Conservation (phyloP, 345 rosid genomes). For the Citropsis articulata region DNA sequence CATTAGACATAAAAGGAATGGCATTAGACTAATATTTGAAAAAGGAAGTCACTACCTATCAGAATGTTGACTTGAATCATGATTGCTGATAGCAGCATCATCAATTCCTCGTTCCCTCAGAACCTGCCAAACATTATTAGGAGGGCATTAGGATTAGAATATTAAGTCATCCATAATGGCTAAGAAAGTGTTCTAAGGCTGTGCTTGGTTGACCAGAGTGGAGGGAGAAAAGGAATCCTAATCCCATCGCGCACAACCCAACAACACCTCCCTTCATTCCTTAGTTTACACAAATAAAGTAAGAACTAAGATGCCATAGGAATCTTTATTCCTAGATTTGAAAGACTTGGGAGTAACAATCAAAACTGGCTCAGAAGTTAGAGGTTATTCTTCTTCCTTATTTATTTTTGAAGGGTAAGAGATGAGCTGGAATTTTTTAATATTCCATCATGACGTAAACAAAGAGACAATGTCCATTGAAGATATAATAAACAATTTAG, state of each 20-base stretch:
- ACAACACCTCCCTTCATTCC: too few species aligned
- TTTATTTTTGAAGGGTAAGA: not conserved
- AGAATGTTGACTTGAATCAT: conserved; percentile 37
- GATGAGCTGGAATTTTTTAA: not conserved
- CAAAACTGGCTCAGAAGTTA: not conserved
- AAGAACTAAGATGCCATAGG: too few species aligned
- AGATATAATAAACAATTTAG: not conserved
- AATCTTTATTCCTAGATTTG: too few species aligned
- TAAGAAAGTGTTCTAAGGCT: not conserved
- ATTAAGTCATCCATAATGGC: not conserved
- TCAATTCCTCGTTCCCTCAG: conserved; percentile 69
- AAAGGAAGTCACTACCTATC: conserved; percentile 45
- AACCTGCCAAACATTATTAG: conserved; percentile 40
- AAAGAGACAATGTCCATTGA: not conserved
- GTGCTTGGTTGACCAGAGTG: too few species aligned
- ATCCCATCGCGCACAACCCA: too few species aligned
- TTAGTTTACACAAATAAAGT: too few species aligned
- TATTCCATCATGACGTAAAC: not conserved
- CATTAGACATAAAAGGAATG: not conserved
- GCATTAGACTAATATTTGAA: not conserved
- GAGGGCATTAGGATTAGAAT: not conserved
- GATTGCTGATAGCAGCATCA: conserved; percentile 35
- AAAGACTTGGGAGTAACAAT: not conserved
- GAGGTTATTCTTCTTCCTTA: not conserved
- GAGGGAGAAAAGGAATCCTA: too few species aligned